Evolutionary conservation across 441 rosid genomes (phyloP), one percentile per base, ranked within the genome.

Genomic region (Isatis lusitanica): DNA sequence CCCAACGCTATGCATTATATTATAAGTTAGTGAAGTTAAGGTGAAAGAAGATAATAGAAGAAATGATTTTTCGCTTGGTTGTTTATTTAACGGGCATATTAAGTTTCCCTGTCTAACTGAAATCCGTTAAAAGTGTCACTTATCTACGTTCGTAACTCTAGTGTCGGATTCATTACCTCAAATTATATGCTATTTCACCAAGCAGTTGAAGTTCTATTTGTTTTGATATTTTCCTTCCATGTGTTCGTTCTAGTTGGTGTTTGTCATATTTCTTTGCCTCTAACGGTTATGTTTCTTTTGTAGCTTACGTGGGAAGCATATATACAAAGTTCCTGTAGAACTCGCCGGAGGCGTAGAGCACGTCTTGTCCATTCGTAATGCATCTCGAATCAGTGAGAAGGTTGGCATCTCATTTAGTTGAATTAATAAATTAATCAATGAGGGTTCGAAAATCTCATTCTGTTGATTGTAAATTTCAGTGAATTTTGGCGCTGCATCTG

Each of bases 251-350:
- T 44, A 55, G 58, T 65, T 73, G 60, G 55, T 73, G 28, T 68
- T 66, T 55, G 63, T 40, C 70, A 47, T 62, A 33, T 56, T 31
- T 58, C 71, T 55, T 67, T 28, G 50, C 13, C 9, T 62, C 65
- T 72, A 62, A 73, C 64, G 50, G 1, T 55, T 48, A 18, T 65
- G 16, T 42, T 28, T 36, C 35, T 26, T 62, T 46, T 58, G 76
- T 77, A 96, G 99, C 74, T 83, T 96, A 77, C 90, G 93, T 17
- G 96, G 97, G 67, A 96, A 96, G 80, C 98, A 93, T 61, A 75
- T 83, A 57, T 82, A 79, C 84, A 93, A 80, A 70, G 85, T 96
- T 81, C 92, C 98, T 51, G 82, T 74, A 11, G 92, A 87, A 74
- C 83, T 85, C 68, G 86, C 91, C 40, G 97, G 97, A 68, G 90